These are phyloP conservation scores for Fusarium pseudograminearum DNA, from an alignment of 2,329 filamentous ascomycete genomes.

Conservation along the genomic window DNA sequence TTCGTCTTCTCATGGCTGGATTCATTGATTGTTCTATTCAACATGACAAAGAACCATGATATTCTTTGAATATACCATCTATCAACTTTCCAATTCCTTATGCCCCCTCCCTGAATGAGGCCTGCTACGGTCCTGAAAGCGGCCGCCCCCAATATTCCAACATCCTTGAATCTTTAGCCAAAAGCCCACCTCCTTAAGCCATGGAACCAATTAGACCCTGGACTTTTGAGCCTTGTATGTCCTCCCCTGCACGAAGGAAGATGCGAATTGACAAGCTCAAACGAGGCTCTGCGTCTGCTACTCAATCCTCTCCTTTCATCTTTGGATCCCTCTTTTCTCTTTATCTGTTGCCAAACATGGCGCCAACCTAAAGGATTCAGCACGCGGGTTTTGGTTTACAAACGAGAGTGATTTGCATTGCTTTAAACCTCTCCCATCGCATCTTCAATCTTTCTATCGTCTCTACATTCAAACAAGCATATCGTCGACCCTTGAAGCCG, in stretches of 20 bases:
- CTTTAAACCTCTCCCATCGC: background rate
- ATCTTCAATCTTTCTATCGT: background rate
- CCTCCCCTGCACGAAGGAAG: slow-evolving; percentile 23
- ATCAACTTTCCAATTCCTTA: background rate
- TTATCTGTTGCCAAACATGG: slow-evolving; percentile 12
- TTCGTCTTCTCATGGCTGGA: background rate
- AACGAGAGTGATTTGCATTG: background rate
- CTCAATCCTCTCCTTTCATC: slow-evolving; percentile 6
- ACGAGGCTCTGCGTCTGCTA: slow-evolving; percentile 32
- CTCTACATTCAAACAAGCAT: background rate
- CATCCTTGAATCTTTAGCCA: slow-evolving; percentile 7
- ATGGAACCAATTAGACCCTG: slow-evolving; percentile 35
- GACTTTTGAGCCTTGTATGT: slow-evolving; percentile 30
- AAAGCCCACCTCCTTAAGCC: slow-evolving; percentile 30
- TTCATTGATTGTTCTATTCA: background rate
- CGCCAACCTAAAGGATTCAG: slow-evolving; percentile 8
- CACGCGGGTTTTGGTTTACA: slow-evolving; percentile 13
- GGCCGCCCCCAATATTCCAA: slow-evolving; percentile 21
- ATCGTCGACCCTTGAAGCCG: background rate
- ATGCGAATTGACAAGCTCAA: slow-evolving; percentile 27
- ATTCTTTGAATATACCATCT: background rate
- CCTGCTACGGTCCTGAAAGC: slow-evolving; percentile 12
- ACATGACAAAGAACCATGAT: background rate
- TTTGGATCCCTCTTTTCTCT: background rate
- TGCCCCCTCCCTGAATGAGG: slow-evolving; percentile 12